Evolutionary conservation across 768 basidiomycete species (phyloP).

Genomic region (Hypholoma fasciculare): DNA sequence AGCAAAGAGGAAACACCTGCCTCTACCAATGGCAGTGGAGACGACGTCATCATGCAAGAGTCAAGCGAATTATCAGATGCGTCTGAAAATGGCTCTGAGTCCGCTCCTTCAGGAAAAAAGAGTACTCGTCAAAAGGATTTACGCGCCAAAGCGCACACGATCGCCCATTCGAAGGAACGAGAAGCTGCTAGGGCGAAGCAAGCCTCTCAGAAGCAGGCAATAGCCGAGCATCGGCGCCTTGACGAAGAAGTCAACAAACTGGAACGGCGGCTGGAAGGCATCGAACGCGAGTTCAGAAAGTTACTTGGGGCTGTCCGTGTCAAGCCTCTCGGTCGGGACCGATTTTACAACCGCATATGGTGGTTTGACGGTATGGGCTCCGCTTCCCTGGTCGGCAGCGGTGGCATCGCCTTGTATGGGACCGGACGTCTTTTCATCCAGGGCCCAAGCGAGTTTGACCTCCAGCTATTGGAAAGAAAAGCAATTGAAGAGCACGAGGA

Average conservation of each 20-base stretch:
- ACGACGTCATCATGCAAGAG: conserved; percentile 64
- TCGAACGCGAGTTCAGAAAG: conserved; percentile 94
- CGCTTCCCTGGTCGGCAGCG: conserved; percentile 74
- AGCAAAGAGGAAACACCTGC: conserved; percentile 45
- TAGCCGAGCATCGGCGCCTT: conserved; percentile 80
- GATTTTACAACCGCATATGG: conserved; percentile 96
- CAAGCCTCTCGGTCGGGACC: conserved; percentile 86
- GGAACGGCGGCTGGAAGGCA: conserved; percentile 77
- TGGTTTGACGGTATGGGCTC: conserved; percentile 98
- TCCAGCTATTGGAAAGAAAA: conserved; percentile 65
- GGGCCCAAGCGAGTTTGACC: conserved; percentile 83
- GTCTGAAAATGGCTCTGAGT: conserved; percentile 65
- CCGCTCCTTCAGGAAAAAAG: conserved; percentile 48
- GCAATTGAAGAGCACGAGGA: conserved; percentile 55
- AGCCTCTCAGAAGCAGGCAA: conserved; percentile 77
- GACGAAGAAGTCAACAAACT: conserved; percentile 88
- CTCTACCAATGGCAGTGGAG: conserved; percentile 44
- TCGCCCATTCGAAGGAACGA: conserved; percentile 76
- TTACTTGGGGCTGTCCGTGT: conserved; percentile 82
- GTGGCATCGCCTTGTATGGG: conserved; percentile 80
- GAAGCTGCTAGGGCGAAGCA: conserved; percentile 78
- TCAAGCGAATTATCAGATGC: conserved; percentile 75
- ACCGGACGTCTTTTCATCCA: conserved; percentile 92
- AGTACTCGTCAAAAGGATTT: conserved; percentile 53
- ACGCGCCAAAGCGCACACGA: conserved; percentile 50